Evolutionary conservation across 805 yeast genomes (phyloP).

Genomic region (Teunomyces aglyptinius): DNA sequence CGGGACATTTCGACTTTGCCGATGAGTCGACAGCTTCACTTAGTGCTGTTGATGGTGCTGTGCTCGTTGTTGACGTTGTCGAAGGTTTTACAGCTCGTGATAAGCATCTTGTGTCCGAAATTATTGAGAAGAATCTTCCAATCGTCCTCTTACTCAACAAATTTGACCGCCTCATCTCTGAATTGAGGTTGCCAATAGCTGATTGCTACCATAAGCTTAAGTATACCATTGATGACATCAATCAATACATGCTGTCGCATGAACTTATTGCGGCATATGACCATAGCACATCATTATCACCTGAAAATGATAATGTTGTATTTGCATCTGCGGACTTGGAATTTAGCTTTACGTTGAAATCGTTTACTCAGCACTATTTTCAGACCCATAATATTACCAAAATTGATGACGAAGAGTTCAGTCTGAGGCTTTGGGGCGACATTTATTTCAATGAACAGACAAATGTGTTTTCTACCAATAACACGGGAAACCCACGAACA

Average conservation of each 20-base stretch:
- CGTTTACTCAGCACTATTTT: slow-evolving; percentile 58
- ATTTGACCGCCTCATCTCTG: slow-evolving; percentile 80
- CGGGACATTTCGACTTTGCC: slow-evolving; percentile 84
- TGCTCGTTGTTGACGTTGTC: slow-evolving; percentile 76
- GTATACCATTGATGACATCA: slow-evolving; percentile 61
- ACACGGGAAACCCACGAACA: slow-evolving; percentile 33
- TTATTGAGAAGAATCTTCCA: slow-evolving; percentile 49
- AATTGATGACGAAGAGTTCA: slow-evolving; percentile 31
- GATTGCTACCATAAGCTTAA: slow-evolving; percentile 73
- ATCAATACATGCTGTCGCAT: slow-evolving; percentile 44
- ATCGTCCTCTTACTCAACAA: slow-evolving; percentile 71
- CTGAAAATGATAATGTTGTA: slow-evolving; percentile 62
- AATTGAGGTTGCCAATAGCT: slow-evolving; percentile 67
- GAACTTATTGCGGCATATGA: slow-evolving; percentile 25
- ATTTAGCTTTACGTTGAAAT: slow-evolving; percentile 62
- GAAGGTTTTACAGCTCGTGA: slow-evolving; percentile 74
- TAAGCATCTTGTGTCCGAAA: slow-evolving; percentile 48
- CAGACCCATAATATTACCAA: slow-evolving; percentile 7
- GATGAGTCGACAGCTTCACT: slow-evolving; percentile 69
- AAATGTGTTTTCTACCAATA: slow-evolving; percentile 43
- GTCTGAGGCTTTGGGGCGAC: slow-evolving; percentile 75
- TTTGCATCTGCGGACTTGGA: slow-evolving; percentile 69
- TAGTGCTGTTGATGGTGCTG: slow-evolving; percentile 60
- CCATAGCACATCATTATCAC: slow-evolving; percentile 46
- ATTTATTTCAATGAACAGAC: slow-evolving; percentile 45